Evolutionary conservation across 208 protist genomes (phyloP), one percentile per base, ranked within the genome.

Genomic region (Wallacemonas sp.): DNA sequence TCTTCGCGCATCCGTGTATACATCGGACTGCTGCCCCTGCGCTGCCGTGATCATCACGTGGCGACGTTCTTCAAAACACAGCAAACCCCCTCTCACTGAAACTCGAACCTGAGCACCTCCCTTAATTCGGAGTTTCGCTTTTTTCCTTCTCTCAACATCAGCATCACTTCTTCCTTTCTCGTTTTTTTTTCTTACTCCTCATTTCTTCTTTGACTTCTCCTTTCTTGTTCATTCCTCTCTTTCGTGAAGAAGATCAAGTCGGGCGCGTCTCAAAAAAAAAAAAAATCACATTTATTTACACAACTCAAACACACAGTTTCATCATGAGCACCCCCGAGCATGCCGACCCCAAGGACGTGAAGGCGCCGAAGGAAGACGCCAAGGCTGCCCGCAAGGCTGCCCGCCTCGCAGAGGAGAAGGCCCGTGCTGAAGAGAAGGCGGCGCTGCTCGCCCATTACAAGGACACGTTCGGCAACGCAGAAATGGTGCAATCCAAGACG

Each of bases 381-480:
- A 96, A 96, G 72, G 87, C 92, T 70, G 83, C 83, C 41, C 87
- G 90, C 33, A 92, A 91, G 72, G 80, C 75, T 19, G 90, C 90
- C 17, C 90, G 90, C 41, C 69, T 94, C 34, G 90, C 84, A 1
- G 87, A 94, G 63, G 90, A 96, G 71, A 75, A 79, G 51, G 83
- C 82, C n/a, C 80, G 82, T 26, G 90, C 90, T 1, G 85, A 81
- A 27, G 87, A 90, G 64, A 96, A 94, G 84, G 86, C 86, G 14
- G 84, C 81, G 39, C 79, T 91, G n/a, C 49, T 96, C 17, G 81
- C 55, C 42, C 74, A 82, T 67, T 96, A 93, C 78, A 77, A 76
- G 53, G 70, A 91, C 44, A 62, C 72, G n/a, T 96, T 96, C 67
- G 91, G 93, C 21, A 66, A 59, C 2, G 78, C 84, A 0, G 70